Evolutionary conservation across 2,329 filamentous ascomycete species (phyloP).

Genomic region (Catunica adiposa): DNA sequence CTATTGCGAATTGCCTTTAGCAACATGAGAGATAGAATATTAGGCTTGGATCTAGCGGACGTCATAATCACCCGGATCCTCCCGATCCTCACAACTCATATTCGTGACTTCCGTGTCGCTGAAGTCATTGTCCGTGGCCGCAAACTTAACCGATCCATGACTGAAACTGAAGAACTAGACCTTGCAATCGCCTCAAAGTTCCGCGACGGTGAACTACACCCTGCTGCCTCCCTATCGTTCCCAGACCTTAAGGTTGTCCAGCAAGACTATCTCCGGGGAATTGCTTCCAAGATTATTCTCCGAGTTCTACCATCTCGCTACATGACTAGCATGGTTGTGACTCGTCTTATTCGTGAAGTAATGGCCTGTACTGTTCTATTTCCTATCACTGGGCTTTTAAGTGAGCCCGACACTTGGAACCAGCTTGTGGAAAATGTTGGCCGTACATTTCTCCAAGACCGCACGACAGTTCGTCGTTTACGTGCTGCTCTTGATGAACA

Average conservation of each 20-base stretch:
- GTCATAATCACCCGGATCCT: slow-evolving; percentile 66
- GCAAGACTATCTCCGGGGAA: slow-evolving; percentile 70
- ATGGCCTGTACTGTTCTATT: slow-evolving; percentile 82
- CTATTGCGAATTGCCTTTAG: slow-evolving; percentile 57
- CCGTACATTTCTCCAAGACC: slow-evolving; percentile 75
- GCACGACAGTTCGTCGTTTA: slow-evolving; percentile 84
- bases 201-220: slow-evolving; percentile 71
- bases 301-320: slow-evolving; percentile 56
- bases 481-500: slow-evolving; percentile 87
- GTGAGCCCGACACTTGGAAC: slow-evolving; percentile 95
- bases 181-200: slow-evolving; percentile 92
- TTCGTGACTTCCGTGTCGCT: slow-evolving; percentile 80
- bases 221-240: slow-evolving; percentile 66
- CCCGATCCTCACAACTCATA: slow-evolving; percentile 73
- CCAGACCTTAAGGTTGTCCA: slow-evolving; percentile 72
- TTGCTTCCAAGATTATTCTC: slow-evolving; percentile 58
- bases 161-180: slow-evolving; percentile 91
- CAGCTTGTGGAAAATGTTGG: slow-evolving; percentile 84
- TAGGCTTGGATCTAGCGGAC: slow-evolving; percentile 68
- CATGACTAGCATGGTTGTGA: slow-evolving; percentile 64
- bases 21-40: slow-evolving; percentile 54
- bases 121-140: slow-evolving; percentile 74
- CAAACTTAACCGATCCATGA: slow-evolving; percentile 75
- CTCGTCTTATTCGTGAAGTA: slow-evolving; percentile 70
- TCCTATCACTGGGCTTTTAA: slow-evolving; percentile 62